Percentiles rank a stretch among this genome's conserved stretches.
Conservation (phyloP, 1,139 yeast genomes). For the Pichia sp. region DNA sequence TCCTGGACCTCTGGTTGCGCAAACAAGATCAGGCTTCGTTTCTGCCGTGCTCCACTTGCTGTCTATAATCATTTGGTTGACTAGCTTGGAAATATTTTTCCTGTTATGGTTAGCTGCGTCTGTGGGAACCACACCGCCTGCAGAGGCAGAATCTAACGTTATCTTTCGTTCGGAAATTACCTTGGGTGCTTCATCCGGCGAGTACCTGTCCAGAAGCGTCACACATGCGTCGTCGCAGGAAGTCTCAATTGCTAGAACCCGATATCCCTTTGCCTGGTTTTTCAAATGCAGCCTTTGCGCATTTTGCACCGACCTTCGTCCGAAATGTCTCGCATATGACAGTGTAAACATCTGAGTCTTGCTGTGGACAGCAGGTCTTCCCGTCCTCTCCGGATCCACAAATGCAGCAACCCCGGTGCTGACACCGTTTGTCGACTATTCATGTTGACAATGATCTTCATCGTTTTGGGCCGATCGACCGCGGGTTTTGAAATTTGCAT, state of each 20-base stretch:
- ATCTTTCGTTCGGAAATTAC: constrained; percentile 57
- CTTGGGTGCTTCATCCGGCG: constrained; percentile 37
- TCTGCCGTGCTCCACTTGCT: constrained; percentile 33
- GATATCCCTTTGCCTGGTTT: constrained; percentile 36
- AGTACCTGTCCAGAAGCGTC: constrained; percentile 57
- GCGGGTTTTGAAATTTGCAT: background rate
- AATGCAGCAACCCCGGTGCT: too few relatives aligned
- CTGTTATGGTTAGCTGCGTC: constrained; percentile 83
- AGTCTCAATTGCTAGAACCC: constrained; percentile 81
- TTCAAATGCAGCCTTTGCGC: background rate
- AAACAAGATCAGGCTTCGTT: constrained; percentile 60
- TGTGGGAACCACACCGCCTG: constrained; percentile 88
- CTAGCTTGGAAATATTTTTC: constrained; percentile 44
- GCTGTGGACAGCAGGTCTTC: too few relatives aligned
- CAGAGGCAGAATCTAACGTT: constrained; percentile 60
- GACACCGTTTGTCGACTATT: too few relatives aligned
- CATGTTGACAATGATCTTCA: too few relatives aligned
- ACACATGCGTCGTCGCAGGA: constrained; percentile 96
- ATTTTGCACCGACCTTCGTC: background rate
- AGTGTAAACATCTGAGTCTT: background rate
- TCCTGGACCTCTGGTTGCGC: constrained; percentile 96
- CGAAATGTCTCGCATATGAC: background rate
- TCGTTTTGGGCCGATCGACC: background rate
- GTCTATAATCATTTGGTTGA: constrained; percentile 34
- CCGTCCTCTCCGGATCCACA: too few relatives aligned